Evolutionary conservation across 1,284 basidiomycete genomes (phyloP).

Genomic region (Porogramme epimiltina): DNA sequence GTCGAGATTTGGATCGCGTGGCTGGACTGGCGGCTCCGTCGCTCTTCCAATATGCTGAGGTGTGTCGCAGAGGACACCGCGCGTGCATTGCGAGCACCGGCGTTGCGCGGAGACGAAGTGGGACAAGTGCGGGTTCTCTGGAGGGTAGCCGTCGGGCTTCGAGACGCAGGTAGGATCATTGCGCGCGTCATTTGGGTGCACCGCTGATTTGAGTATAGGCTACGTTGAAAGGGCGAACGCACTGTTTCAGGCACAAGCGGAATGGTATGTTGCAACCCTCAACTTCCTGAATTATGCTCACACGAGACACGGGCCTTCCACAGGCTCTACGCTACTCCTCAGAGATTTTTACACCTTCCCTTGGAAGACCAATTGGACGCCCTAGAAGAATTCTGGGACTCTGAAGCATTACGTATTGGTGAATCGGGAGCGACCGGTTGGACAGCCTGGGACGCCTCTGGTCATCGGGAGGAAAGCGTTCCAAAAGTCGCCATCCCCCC

Average conservation of each 20-base stretch:
- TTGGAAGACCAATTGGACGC: conserved; percentile 51
- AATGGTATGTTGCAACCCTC: conserved; percentile 52
- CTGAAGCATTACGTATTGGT: conserved; percentile 65
- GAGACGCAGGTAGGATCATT: conserved; percentile 67
- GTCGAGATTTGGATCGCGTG: conserved; percentile 70
- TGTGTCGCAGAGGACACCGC: conserved; percentile 52
- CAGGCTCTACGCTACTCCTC: conserved; percentile 60
- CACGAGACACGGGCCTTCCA: background rate
- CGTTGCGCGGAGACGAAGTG: conserved; percentile 44
- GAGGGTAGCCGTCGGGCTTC: conserved; percentile 68
- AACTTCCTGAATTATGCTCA: background rate
- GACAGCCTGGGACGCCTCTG: conserved; percentile 55
- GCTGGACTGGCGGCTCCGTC: conserved; percentile 72
- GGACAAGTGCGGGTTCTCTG: conserved; percentile 68
- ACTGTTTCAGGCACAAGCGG: conserved; percentile 77
- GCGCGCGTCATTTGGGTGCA: background rate
- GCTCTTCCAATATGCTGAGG: conserved; percentile 44
- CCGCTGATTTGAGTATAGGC: conserved; percentile 23
- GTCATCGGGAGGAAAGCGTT: conserved; percentile 32
- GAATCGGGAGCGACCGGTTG: conserved; percentile 65
- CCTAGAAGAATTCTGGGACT: conserved; percentile 79
- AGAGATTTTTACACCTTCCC: conserved; percentile 40
- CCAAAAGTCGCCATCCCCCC: conserved; percentile 10
- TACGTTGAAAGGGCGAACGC: conserved; percentile 65
- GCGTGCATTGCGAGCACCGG: conserved; percentile 43